These are phyloP conservation scores for Tetrahymena thermophila DNA, from an alignment of 73 alveolate genomes.

Conservation along the genomic window DNA sequence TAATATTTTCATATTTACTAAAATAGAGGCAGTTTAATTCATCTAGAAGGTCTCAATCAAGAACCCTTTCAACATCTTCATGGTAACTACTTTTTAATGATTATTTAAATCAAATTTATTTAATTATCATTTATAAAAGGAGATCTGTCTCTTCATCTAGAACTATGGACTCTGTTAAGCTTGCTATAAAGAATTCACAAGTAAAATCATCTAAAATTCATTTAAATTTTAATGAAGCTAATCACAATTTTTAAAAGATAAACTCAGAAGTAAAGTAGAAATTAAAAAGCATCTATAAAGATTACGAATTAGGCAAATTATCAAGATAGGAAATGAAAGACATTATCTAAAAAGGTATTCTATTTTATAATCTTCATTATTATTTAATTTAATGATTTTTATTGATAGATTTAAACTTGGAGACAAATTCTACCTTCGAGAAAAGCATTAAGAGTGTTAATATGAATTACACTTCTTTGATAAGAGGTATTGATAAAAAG, in stretches of 20 bases:
- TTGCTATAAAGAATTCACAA: not conserved
- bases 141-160: not conserved
- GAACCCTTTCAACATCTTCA: not conserved
- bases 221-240: not conserved
- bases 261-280: not conserved
- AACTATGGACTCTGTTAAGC: not conserved
- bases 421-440: not conserved
- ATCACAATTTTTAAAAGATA: not conserved
- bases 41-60: not conserved
- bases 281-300: not conserved
- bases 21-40: not conserved
- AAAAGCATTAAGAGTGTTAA: not conserved
- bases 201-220: not conserved
- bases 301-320: not conserved
- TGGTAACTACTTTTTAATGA: not conserved
- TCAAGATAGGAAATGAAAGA: not conserved
- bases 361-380: not conserved
- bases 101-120: too few species aligned
- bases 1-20: too few species aligned
- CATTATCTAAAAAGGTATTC: not conserved
- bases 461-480: not conserved
- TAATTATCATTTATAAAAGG: not conserved
- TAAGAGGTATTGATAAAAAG: not conserved
- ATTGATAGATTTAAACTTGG: not conserved
- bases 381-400: not conserved